A percentile compares a stretch with the other conserved stretches of the same genome.
phyloP scores from a whole-genome alignment of 495 filamentous ascomycete species.

The Pseudevernia furfuracea region DNA sequence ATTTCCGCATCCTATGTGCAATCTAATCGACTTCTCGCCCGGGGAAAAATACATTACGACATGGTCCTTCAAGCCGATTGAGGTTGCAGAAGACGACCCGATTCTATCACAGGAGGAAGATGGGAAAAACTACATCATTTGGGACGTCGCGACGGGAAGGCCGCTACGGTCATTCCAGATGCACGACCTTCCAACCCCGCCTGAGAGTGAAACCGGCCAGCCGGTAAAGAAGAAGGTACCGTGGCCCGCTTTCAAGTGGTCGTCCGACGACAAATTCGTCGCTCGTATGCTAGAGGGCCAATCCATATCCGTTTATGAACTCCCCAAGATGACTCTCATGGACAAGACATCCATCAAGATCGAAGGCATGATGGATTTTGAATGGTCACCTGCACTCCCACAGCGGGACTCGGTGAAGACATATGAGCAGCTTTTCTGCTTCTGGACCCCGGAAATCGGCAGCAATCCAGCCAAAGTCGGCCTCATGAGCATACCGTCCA shows the following conservation, averaged over 20 bases:
- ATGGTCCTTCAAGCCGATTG: slow-evolving; percentile 88
- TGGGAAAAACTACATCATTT: slow-evolving; percentile 97
- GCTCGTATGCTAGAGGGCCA: slow-evolving; percentile 81
- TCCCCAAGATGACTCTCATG: slow-evolving; percentile 83
- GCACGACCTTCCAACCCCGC: slow-evolving; percentile 60
- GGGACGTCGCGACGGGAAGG: slow-evolving; percentile 88
- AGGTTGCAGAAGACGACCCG: slow-evolving; percentile 81
- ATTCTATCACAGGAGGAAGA: slow-evolving; percentile 82
- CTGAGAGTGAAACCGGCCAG: slow-evolving; percentile 54
- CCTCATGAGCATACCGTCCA: slow-evolving; percentile 91
- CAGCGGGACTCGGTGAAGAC: slow-evolving; percentile 72
- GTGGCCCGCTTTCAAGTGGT: slow-evolving; percentile 99
- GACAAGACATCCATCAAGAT: slow-evolving; percentile 85
- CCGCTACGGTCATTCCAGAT: slow-evolving; percentile 87
- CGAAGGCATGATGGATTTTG: slow-evolving; percentile 93
- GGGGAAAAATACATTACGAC: slow-evolving; percentile 89
- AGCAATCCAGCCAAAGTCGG: slow-evolving; percentile 97
- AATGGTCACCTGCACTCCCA: slow-evolving; percentile 83
- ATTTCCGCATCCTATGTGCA: slow-evolving; percentile 89
- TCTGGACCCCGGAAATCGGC: slow-evolving; percentile 97
- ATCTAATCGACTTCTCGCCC: slow-evolving; percentile 92
- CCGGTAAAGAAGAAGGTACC: slow-evolving; percentile 81
- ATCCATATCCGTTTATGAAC: slow-evolving; percentile 88
- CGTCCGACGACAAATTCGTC: slow-evolving; percentile 91
- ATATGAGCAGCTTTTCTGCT: slow-evolving; percentile 93